Percentiles rank a stretch among this genome's conserved stretches.
phyloP scores from a whole-genome alignment of 352 stramenopile species.

The Pythium insidiosum region DNA sequence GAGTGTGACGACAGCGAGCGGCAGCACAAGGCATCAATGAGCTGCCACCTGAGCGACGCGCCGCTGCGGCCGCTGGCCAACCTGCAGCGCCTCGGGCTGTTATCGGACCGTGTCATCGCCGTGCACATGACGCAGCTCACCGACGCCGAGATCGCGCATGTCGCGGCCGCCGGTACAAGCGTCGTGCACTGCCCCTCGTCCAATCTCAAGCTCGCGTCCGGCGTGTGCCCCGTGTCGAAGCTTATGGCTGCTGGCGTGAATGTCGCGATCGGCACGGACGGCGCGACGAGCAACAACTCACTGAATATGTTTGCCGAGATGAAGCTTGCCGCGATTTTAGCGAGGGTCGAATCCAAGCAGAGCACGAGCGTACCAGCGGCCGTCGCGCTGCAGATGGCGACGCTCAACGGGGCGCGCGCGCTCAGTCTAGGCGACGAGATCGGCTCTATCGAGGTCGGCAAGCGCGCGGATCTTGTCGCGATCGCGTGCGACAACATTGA shows the following conservation, averaged over 20 bases:
- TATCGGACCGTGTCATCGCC: conserved; percentile 62
- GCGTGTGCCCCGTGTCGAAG: conserved; percentile 67
- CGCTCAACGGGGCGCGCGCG: conserved; percentile 84
- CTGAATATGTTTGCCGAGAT: conserved; percentile 88
- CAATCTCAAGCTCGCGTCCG: conserved; percentile 86
- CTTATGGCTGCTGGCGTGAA: conserved; percentile 79
- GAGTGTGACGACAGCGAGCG: conserved; percentile 76
- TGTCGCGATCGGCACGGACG: conserved; percentile 83
- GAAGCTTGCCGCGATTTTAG: conserved; percentile 79
- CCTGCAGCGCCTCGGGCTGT: conserved; percentile 65
- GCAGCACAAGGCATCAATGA: conserved; percentile 59
- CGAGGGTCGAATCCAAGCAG: conserved; percentile 65
- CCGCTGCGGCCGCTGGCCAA: conserved; percentile 74
- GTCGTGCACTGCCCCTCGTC: conserved; percentile 88
- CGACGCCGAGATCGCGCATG: conserved; percentile 63
- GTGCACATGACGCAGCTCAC: conserved; percentile 86
- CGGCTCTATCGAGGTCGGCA: conserved; percentile 81
- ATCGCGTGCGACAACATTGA: conserved; percentile 76
- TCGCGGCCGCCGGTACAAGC: conserved; percentile 38
- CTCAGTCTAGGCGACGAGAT: conserved; percentile 74
- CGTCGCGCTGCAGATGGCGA: conserved; percentile 79
- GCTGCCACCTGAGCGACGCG: conserved; percentile 71
- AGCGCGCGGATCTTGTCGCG: conserved; percentile 78
- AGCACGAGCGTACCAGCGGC: conserved; percentile 50
- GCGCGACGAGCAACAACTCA: conserved; percentile 83